phyloP scores from a whole-genome alignment of 2,329 filamentous ascomycete genomes.

The Dissoconium aciculare region DNA sequence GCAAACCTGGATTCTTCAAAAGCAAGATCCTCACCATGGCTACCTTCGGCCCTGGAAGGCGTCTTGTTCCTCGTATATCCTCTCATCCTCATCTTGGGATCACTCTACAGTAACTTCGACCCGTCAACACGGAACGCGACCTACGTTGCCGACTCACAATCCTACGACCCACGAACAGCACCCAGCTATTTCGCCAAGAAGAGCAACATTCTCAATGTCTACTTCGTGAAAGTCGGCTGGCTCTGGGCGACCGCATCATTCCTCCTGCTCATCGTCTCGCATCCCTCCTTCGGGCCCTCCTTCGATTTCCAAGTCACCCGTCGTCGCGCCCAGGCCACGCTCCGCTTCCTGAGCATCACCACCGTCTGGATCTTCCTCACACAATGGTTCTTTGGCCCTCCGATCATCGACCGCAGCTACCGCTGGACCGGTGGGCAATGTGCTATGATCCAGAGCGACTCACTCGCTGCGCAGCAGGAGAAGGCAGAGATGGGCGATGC shows the following conservation, averaged over 20 bases:
- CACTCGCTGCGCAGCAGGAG: slow-evolving; percentile 15
- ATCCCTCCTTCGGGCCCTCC: slow-evolving; percentile 28
- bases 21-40: slow-evolving; percentile 37
- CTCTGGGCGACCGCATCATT: slow-evolving; percentile 73
- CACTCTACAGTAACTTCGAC: slow-evolving; percentile 63
- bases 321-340: slow-evolving; percentile 41
- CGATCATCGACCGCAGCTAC: slow-evolving; percentile 81
- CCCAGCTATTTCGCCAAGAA: slow-evolving; percentile 90
- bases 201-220: slow-evolving; percentile 76
- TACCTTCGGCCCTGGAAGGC: slow-evolving; percentile 55
- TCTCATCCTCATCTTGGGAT: slow-evolving; percentile 61
- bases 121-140: slow-evolving; percentile 52
- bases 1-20: slow-evolving; percentile 7
- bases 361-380: slow-evolving; percentile 72
- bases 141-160: slow-evolving; percentile 48
- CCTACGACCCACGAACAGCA: slow-evolving; percentile 43
- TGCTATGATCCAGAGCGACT: slow-evolving; percentile 36
- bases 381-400: slow-evolving; percentile 91
- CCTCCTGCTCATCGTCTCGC: slow-evolving; percentile 50
- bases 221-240: slow-evolving; percentile 95
- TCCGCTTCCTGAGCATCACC: slow-evolving; percentile 61
- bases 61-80: slow-evolving; percentile 59
- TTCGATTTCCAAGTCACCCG: slow-evolving; percentile 24
- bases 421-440: slow-evolving; percentile 77
- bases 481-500: slow-evolving; percentile 31